Evolutionary conservation across 345 rosid genomes (phyloP).

Genomic region (Streptanthus diversifolius): DNA sequence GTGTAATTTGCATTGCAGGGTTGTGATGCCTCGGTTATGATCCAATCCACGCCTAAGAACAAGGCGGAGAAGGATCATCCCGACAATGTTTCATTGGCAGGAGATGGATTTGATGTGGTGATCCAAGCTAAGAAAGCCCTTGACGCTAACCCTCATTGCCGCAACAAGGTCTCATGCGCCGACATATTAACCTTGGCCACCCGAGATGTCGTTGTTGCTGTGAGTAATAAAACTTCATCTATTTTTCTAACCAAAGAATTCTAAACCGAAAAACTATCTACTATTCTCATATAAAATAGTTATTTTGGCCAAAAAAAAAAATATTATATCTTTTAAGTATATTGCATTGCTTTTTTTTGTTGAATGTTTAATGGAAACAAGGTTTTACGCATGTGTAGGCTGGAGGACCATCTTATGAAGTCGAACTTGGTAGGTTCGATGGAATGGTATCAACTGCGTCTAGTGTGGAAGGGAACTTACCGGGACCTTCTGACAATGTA

Average conservation of each 20-base stretch:
- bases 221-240: not conserved
- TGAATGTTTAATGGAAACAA: not conserved
- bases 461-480: conserved; percentile 58
- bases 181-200: conserved; percentile 78
- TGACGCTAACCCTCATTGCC: conserved; percentile 45
- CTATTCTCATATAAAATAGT: not conserved
- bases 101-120: conserved; percentile 81
- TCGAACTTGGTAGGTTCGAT: conserved; percentile 70
- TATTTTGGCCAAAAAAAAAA: not conserved
- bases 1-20: conserved; percentile 39
- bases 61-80: conserved; percentile 77
- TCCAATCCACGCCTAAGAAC: conserved; percentile 49
- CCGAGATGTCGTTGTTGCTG: conserved; percentile 58
- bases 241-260: not conserved
- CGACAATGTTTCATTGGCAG: conserved; percentile 67
- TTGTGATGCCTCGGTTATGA: conserved; percentile 65
- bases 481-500: conserved; percentile 48
- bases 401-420: conserved; percentile 65
- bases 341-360: not conserved
- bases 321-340: not conserved
- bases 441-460: conserved; percentile 57
- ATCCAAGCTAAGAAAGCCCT: conserved; percentile 69
- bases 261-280: not conserved
- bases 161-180: conserved; percentile 67
- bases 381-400: conserved; percentile 36